Evolutionary conservation across 257 asterid species (phyloP), one percentile per base, ranked within the genome.

Genomic region (Handroanthus guayacan): DNA sequence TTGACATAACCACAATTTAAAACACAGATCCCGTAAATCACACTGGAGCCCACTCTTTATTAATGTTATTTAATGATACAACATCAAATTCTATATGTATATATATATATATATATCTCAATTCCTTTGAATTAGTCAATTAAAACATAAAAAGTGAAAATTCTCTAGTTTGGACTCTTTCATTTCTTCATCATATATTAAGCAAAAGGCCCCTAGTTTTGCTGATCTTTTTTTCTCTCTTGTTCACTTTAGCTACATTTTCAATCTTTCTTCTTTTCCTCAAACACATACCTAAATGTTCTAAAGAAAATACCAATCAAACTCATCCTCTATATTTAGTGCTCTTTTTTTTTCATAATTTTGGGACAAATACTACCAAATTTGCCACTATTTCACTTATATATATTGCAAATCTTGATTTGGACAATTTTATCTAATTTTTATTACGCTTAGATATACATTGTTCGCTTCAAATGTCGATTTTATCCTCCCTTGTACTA

Each of bases 241-340:
- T 25, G 31, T 25, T 25, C 31, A 39, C 44, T 39, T 5, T 52
- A 8, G 63, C 63, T 57, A 20, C 34, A 57, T 10, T 41, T 43
- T 44, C 61, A 14, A 2, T 67, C 72, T 67, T 67, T 75, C 80
- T 72, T 82, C 86, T 51, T 5, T 2, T 82, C 81, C 76, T 79
- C 81, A 71, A 65, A 86, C 83, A 83, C 77, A 79, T 88, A 83
- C 51, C 34, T 84, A 75, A 87, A 82, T 83, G 86, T 83, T 88
- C 89, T 80, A 44, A 80, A 74, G 8, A 65, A 50, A 25, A 71
- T 65, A 67, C 60, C 8, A 36, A 57, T 74, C 25, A 56, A 54
- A 78, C 72, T 78, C 72, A 13, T 51, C 7, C 75, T 60, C 67
- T 77, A 58, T 91, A 82, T 85, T 83, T 76, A 82, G 68, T 84